Evolutionary conservation across 257 asterid genomes (phyloP).

Genomic region (Linderniella brevidens): DNA sequence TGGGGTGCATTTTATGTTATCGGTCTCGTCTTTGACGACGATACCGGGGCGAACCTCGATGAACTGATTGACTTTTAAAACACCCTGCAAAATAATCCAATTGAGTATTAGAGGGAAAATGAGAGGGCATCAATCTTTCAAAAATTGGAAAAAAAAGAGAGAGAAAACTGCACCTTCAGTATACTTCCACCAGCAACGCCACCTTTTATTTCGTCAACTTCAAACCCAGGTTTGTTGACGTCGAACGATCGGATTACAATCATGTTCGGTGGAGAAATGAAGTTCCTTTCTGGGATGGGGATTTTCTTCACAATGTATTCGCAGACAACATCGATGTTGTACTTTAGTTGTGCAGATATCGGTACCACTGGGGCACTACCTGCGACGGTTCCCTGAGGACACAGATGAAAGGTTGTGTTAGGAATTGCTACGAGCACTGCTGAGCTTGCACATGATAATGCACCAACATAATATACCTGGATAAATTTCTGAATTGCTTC

Average conservation of each 20-base stretch:
- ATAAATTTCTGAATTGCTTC: conserved; percentile 92
- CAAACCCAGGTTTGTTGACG: conserved; percentile 95
- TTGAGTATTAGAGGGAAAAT: neutral
- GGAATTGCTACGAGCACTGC: neutral
- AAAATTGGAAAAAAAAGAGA: neutral
- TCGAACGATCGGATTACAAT: conserved; percentile 94
- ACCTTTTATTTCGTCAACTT: conserved; percentile 90
- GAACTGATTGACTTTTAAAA: conserved; percentile 68
- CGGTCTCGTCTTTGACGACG: conserved; percentile 82
- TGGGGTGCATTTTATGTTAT: conserved; percentile 81
- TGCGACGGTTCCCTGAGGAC: conserved; percentile 82
- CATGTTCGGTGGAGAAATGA: conserved; percentile 89
- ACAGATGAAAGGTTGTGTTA: conserved; percentile 8
- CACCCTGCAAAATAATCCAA: conserved; percentile 47
- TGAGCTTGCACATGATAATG: conserved; percentile 1
- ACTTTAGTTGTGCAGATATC: conserved; percentile 92
- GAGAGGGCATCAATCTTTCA: neutral
- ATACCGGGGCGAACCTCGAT: conserved; percentile 99
- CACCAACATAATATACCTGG: conserved; percentile 41
- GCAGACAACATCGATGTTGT: conserved; percentile 80
- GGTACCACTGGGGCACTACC: conserved; percentile 89
- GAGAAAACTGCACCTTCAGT: conserved; percentile 49
- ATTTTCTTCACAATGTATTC: conserved; percentile 79
- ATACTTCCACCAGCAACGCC: conserved; percentile 99
- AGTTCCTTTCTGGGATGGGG: conserved; percentile 83